These are phyloP conservation scores for Elsinoe batatas DNA, from an alignment of 2,329 filamentous ascomycete genomes.

Conservation along the genomic window DNA sequence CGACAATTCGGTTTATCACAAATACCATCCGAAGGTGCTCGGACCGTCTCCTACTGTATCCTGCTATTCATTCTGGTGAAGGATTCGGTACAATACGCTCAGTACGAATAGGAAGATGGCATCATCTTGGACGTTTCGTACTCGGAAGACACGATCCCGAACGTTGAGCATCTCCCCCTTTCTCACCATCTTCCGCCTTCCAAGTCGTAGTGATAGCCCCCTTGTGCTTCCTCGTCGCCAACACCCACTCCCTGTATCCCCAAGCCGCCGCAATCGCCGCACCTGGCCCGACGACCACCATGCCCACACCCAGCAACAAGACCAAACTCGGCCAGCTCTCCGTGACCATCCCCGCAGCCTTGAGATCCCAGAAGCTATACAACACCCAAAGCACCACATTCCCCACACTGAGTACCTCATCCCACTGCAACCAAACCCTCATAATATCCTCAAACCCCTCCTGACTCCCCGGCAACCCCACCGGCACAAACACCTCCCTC, in stretches of 20 bases:
- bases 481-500: constrained; percentile 8
- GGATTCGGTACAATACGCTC: too few relatives aligned
- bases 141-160: too few relatives aligned
- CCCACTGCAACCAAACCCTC: constrained; percentile 6
- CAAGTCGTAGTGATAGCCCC: constrained; percentile 16
- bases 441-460: neutral
- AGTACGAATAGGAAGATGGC: too few relatives aligned
- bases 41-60: too few relatives aligned
- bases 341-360: constrained; percentile 23
- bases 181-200: neutral
- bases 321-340: constrained; percentile 21
- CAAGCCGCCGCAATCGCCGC: constrained; percentile 24
- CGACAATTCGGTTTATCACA: too few relatives aligned
- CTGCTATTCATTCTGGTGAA: too few relatives aligned
- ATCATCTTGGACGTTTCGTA: too few relatives aligned
- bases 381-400: constrained; percentile 25
- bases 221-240: constrained; percentile 24
- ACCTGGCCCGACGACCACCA: constrained; percentile 24
- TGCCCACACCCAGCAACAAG: constrained; percentile 15
- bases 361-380: constrained; percentile 28
- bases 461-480: neutral
- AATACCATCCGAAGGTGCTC: too few relatives aligned
- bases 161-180: neutral
- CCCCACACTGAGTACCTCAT: constrained; percentile 1
- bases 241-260: constrained; percentile 28